Percentiles rank a stretch among this genome's conserved stretches.
Evolutionary conservation across 371 early-diverging fungal species (phyloP).

Genomic region (Circinella umbellata): DNA sequence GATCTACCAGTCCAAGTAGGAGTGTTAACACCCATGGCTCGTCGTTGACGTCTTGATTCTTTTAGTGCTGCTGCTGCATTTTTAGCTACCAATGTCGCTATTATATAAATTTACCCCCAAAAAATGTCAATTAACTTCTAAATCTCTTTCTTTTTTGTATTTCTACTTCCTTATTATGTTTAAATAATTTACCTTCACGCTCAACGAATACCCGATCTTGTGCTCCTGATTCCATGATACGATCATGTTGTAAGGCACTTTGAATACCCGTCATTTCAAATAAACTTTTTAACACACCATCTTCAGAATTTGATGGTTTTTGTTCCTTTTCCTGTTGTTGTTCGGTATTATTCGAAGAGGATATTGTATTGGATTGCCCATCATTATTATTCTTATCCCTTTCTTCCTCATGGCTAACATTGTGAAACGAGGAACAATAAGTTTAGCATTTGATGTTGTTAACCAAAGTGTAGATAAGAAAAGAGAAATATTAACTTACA

Average conservation of each 20-base stretch:
- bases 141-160: too few species aligned
- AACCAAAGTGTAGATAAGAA: not conserved
- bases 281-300: conserved; percentile 70
- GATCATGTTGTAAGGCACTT: conserved; percentile 88
- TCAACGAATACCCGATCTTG: conserved; percentile 74
- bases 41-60: conserved; percentile 19
- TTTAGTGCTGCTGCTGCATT: conserved; percentile 60
- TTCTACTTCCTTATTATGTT: not conserved
- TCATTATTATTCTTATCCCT: conserved; percentile 3
- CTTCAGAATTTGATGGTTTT: conserved; percentile 24
- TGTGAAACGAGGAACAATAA: not conserved
- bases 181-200: conserved; percentile 64
- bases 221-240: conserved; percentile 72
- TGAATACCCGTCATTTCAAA: conserved; percentile 87
- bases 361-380: conserved; percentile 20
- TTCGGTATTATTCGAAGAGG: too few species aligned
- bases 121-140: too few species aligned
- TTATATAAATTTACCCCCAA: too few species aligned
- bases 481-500: conserved; percentile 38
- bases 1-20: conserved; percentile 78
- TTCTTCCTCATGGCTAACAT: conserved; percentile 28
- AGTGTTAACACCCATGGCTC: conserved; percentile 48
- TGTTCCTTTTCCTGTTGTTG: too few species aligned
- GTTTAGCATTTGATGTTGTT: not conserved
- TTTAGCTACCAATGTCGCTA: conserved; percentile 60